Evolutionary conservation across 2,329 filamentous ascomycete species (phyloP), one percentile per base, ranked within the genome.

Genomic region (Aureobasidium sp.): DNA sequence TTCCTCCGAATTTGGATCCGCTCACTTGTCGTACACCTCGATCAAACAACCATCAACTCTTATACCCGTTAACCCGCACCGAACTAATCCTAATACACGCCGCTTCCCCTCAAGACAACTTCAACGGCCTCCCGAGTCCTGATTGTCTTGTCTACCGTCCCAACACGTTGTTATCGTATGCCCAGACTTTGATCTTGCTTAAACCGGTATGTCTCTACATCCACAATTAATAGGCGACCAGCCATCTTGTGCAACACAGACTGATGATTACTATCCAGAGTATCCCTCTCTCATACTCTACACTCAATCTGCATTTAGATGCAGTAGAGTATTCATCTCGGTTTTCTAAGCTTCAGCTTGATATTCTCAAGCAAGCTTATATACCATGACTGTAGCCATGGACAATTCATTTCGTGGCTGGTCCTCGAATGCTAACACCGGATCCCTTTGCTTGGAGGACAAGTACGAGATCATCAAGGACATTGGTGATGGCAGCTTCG

Each of bases 401-500:
- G 90, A 93, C 71, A 78, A 86, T 70, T 83, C 87, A 75, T 84
- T 87, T 70, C 84, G 89, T 73, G 84, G 84, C 75, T 83, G 85
- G 68, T 66, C 71, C 37, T 62, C 62, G 51, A 60, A 59, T 48
- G 23, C 52, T 29, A 79, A 83, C 62, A 79, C 75, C 66, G 75
- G 74, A 67, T 76, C 80, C 64, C 63, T 72, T 70, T 87, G 77
- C 60, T 85, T 99, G 60, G 92, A 97, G 74, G 94, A 99, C 73
- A 87, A 92, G 69, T 99, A 97, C 74, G 93, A 99, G 76, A 87
- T 99, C 61, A 80, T 99, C 73, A 99, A 97, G 78, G 94, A 99
- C 72, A 95, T 99, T 74, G 94, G 94, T 55, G 94, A 99, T 85
- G 94, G 94, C 68, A 97, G 94, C 79, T 99, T 99, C 74, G 94